Percentiles rank a stretch among this genome's conserved stretches.
Conservation (phyloP, 2,329 filamentous ascomycete species). For the Blumeriella jaapii region DNA sequence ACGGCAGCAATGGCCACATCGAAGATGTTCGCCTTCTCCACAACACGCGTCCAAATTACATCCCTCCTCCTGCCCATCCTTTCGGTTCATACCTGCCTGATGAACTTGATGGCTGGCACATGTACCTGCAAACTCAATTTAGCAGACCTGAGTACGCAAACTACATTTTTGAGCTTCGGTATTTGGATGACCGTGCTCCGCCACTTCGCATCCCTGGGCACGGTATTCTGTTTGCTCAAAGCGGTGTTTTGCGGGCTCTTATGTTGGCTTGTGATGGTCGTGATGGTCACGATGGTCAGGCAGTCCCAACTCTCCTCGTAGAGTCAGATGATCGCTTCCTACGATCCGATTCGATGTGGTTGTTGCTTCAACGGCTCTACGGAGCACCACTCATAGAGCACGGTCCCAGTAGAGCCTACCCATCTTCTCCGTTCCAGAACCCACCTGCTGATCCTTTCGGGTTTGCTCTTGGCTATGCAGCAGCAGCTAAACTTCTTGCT, state of each 20-base stretch:
- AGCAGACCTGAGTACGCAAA: constrained; percentile 32
- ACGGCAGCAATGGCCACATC: constrained; percentile 28
- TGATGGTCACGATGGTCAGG: constrained; percentile 22
- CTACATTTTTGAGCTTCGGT: constrained; percentile 36
- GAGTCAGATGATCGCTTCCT: constrained; percentile 41
- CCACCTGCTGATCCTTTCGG: constrained; percentile 35
- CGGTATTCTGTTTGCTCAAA: constrained; percentile 43
- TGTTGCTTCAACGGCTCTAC: constrained; percentile 46
- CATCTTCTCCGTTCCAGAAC: constrained; percentile 18
- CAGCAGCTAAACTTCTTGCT: constrained; percentile 46
- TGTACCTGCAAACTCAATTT: constrained; percentile 32
- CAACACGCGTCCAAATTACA: too few species aligned
- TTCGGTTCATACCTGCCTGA: too few species aligned
- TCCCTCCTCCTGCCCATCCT: too few species aligned
- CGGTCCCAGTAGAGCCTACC: constrained; percentile 5
- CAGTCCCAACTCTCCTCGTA: constrained; percentile 33
- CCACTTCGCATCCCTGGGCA: constrained; percentile 41
- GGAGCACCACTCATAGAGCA: constrained; percentile 37
- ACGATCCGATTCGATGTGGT: constrained; percentile 43
- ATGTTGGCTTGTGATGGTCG: constrained; percentile 21
- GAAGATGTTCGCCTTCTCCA: constrained; percentile 24
- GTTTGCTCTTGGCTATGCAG: constrained; percentile 52
- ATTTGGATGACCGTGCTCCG: constrained; percentile 30
- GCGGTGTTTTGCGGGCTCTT: constrained; percentile 31
- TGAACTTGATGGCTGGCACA: constrained; percentile 30